phyloP scores from a whole-genome alignment of 257 asterid species.

The Solanum peruvianum region DNA sequence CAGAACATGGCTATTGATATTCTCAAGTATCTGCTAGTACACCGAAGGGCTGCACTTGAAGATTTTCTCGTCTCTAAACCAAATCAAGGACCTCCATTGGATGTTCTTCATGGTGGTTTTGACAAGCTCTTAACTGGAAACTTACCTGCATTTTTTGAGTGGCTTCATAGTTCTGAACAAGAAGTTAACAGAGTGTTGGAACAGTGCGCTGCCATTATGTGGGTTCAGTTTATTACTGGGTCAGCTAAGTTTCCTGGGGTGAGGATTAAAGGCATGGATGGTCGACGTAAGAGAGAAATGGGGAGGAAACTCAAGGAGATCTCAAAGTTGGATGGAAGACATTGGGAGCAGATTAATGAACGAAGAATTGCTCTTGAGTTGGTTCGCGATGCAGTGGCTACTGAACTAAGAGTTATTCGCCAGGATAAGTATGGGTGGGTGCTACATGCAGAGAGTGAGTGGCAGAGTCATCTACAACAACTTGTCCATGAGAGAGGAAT shows the following conservation, averaged over 20 bases:
- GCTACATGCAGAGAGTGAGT: slow-evolving; percentile 98
- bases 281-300: slow-evolving; percentile 88
- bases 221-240: slow-evolving; percentile 88
- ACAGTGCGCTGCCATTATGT: slow-evolving; percentile 87
- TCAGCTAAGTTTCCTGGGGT: slow-evolving; percentile 92
- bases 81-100: slow-evolving; percentile 67
- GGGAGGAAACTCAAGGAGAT: slow-evolving; percentile 63
- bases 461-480: slow-evolving; percentile 93
- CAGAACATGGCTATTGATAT: slow-evolving; percentile 81
- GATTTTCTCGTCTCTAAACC: slow-evolving; percentile 86
- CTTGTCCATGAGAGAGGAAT: slow-evolving; percentile 97
- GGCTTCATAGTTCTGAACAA: slow-evolving; percentile 65
- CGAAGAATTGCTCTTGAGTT: slow-evolving; percentile 87
- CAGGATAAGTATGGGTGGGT: slow-evolving; percentile 99
- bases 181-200: slow-evolving; percentile 68
- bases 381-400: slow-evolving; percentile 92
- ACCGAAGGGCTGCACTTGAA: slow-evolving; percentile 86
- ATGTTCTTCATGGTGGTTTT: slow-evolving; percentile 87
- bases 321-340: slow-evolving; percentile 61
- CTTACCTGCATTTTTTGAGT: slow-evolving; percentile 64
- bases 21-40: slow-evolving; percentile 85
- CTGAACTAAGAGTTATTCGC: slow-evolving; percentile 92
- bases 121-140: slow-evolving; percentile 82
- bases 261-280: slow-evolving; percentile 89
- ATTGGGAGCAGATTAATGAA: slow-evolving; percentile 96